Evolutionary conservation across 2,329 filamentous ascomycete genomes (phyloP).

Genomic region (Cryoendolithus antarcticus): DNA sequence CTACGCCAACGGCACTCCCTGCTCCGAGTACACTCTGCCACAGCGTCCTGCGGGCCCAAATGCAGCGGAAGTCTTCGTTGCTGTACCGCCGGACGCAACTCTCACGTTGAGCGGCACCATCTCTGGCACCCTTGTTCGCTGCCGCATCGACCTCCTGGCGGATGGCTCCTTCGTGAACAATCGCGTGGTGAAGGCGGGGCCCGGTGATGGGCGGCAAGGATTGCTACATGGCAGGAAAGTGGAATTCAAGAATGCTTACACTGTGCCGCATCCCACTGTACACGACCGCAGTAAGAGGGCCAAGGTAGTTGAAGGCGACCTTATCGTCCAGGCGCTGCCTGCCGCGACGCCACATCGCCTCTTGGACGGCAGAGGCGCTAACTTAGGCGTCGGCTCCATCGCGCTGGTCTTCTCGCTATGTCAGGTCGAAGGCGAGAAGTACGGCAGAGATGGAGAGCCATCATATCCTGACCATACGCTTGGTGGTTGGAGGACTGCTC

Average conservation of each 20-base stretch:
- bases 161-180: constrained; percentile 25
- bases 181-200: constrained; percentile 12
- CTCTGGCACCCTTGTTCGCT: constrained; percentile 19
- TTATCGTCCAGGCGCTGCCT: constrained; percentile 10
- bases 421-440: constrained; percentile 7
- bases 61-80: constrained; percentile 23
- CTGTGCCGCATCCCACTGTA: constrained; percentile 1
- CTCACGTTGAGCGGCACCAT: constrained; percentile 23
- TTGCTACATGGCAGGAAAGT: constrained; percentile 6
- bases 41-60: constrained; percentile 18
- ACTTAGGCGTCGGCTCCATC: constrained; percentile 12
- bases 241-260: constrained; percentile 8
- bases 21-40: constrained; percentile 25
- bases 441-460: constrained; percentile 8
- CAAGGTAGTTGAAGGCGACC: constrained; percentile 12
- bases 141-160: constrained; percentile 24
- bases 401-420: constrained; percentile 10
- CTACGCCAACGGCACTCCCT: constrained; percentile 13
- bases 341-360: neutral
- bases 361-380: constrained; percentile 1
- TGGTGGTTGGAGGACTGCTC: constrained; percentile 10
- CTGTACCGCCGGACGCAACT: constrained; percentile 20
- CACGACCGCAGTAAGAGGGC: neutral
- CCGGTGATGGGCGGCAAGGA: constrained; percentile 6
- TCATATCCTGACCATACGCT: constrained; percentile 6